Evolutionary conservation across 208 protist species (phyloP).

Genomic region (Leishmania amazonensis): DNA sequence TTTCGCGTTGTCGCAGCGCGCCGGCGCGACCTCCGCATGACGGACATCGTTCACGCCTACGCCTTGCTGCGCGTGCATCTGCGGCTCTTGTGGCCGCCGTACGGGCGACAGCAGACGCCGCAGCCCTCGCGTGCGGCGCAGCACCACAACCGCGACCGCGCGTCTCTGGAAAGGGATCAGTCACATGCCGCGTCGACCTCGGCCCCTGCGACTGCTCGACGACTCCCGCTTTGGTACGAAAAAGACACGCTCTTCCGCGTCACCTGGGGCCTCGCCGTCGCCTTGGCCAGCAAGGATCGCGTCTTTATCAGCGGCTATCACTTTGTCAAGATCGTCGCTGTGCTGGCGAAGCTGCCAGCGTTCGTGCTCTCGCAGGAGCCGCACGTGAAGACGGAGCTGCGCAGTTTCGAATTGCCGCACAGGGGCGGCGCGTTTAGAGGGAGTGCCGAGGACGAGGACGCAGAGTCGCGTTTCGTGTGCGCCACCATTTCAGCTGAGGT

Average conservation of each 20-base stretch:
- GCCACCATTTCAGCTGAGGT: conserved; percentile 10
- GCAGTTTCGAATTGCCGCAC: background rate
- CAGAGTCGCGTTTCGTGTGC: conserved; percentile 1
- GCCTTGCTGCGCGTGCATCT: conserved; percentile 73
- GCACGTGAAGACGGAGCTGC: conserved; percentile 13
- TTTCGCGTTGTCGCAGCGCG: conserved; percentile 24
- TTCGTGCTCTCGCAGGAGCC: conserved; percentile 45
- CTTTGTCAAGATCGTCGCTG: conserved; percentile 72
- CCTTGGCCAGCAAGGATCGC: conserved; percentile 51
- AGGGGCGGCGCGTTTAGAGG: background rate
- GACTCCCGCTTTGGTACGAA: conserved; percentile 28
- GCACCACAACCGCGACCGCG: background rate
- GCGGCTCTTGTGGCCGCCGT: conserved; percentile 48
- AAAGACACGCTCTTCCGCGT: conserved; percentile 50
- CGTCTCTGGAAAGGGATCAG: too few species aligned
- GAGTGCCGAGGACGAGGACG: background rate
- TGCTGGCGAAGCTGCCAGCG: conserved; percentile 56
- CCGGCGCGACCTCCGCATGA: conserved; percentile 65
- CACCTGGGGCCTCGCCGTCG: conserved; percentile 48
- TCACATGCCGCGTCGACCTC: background rate
- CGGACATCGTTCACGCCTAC: conserved; percentile 71
- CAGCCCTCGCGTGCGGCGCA: background rate
- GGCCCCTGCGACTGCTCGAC: background rate
- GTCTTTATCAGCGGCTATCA: conserved; percentile 75
- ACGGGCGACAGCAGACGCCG: conserved; percentile 3